These are phyloP conservation scores for Ceratocystis alfenasii DNA, from an alignment of 2,329 filamentous ascomycete genomes.

Conservation along the genomic window DNA sequence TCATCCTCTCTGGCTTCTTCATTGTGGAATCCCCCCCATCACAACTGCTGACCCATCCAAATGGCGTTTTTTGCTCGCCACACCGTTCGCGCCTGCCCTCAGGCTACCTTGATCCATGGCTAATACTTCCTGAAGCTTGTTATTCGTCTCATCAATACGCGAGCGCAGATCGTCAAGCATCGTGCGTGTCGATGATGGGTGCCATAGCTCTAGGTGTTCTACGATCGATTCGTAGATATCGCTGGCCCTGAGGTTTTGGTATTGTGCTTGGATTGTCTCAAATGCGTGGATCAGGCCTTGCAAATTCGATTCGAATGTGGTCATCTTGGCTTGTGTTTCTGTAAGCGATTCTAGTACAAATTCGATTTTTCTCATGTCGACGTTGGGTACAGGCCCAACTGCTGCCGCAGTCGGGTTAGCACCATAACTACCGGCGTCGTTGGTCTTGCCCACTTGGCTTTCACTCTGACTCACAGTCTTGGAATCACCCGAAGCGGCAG, in stretches of 20 bases:
- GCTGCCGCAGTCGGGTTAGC: no score
- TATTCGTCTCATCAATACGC: not conserved
- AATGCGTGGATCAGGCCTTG: not conserved
- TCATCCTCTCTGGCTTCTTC: not conserved
- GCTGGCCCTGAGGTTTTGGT: slow-evolving; percentile 8
- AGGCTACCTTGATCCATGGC: not conserved
- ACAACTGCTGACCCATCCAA: not conserved
- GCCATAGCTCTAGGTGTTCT: slow-evolving; percentile 20
- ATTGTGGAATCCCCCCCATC: not conserved
- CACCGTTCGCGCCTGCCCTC: no score
- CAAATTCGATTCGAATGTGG: not conserved
- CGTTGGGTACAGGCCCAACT: not conserved
- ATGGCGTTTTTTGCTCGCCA: not conserved
- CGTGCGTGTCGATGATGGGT: slow-evolving; percentile 16
- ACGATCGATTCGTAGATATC: slow-evolving; percentile 20
- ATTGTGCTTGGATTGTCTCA: slow-evolving; percentile 15
- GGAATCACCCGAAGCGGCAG: not conserved
- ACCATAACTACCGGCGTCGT: not conserved
- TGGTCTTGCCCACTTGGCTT: not conserved
- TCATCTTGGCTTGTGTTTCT: slow-evolving; percentile 5
- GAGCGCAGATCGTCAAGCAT: slow-evolving; percentile 7
- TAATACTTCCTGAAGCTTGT: not conserved
- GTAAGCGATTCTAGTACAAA: not conserved
- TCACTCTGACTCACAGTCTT: not conserved
- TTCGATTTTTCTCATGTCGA: not conserved